Evolutionary conservation across 306 rosid genomes (phyloP).

Genomic region (Ormosia emarginata): DNA sequence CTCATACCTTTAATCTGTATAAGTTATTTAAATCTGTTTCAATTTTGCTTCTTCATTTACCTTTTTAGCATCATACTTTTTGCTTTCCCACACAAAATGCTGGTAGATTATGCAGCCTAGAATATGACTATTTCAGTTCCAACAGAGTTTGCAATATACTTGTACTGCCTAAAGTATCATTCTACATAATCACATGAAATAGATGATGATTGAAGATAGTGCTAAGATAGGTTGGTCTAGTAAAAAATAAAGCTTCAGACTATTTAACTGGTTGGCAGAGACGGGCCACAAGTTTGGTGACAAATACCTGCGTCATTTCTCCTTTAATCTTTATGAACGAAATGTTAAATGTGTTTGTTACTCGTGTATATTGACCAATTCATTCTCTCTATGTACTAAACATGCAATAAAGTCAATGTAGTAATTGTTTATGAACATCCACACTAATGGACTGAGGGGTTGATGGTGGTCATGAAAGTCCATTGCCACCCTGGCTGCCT

Average conservation of each 20-base stretch:
- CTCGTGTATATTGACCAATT: background rate
- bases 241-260: background rate
- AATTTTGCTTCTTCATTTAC: slow-evolving; percentile 5
- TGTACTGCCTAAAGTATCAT: background rate
- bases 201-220: background rate
- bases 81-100: background rate
- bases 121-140: background rate
- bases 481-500: too few relatives aligned
- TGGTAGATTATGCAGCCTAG: background rate
- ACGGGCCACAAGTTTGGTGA: background rate
- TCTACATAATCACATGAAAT: background rate
- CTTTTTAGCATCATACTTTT: background rate
- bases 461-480: background rate
- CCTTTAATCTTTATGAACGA: background rate
- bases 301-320: background rate
- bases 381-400: background rate
- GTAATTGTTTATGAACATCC: background rate
- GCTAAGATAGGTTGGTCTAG: background rate
- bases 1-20: slow-evolving; percentile 21
- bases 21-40: background rate
- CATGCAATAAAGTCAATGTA: background rate
- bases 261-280: background rate
- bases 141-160: background rate
- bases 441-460: background rate
- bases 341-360: background rate